These are phyloP conservation scores for Yamadazyma taylorii DNA, from an alignment of 1,139 yeast species.

Conservation along the genomic window DNA sequence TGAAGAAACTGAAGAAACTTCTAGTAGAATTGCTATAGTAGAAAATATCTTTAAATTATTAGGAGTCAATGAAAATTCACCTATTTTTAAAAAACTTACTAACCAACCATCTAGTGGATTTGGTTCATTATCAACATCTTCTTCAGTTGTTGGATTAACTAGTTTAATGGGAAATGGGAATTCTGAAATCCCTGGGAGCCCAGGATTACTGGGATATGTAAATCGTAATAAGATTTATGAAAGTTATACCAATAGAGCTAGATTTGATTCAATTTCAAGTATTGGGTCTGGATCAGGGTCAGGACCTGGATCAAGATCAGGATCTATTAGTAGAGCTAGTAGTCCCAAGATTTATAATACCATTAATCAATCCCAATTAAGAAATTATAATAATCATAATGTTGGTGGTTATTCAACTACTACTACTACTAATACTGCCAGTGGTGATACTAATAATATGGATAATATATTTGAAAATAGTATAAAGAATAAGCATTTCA, in stretches of 20 bases:
- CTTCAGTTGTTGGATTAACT: slow-evolving; percentile 25
- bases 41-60: slow-evolving; percentile 73
- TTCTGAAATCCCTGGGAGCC: slow-evolving; percentile 1
- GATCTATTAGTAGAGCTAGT: slow-evolving; percentile 16
- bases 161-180: slow-evolving; percentile 21
- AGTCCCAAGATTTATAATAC: slow-evolving; percentile 31
- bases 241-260: slow-evolving; percentile 18
- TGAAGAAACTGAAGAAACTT: slow-evolving; percentile 76
- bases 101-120: slow-evolving; percentile 9
- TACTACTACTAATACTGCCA: too few relatives aligned
- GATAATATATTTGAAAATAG: slow-evolving; percentile 9
- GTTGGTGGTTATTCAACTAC: neutral
- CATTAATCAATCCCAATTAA: slow-evolving; percentile 23
- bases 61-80: slow-evolving; percentile 55
- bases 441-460: slow-evolving; percentile 5
- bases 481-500: slow-evolving; percentile 8
- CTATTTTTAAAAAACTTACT: slow-evolving; percentile 11
- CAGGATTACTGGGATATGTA: slow-evolving; percentile 10
- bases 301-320: slow-evolving; percentile 4
- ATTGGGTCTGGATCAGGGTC: slow-evolving; percentile 7
- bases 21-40: slow-evolving; percentile 66
- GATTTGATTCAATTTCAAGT: slow-evolving; percentile 23
- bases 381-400: slow-evolving; percentile 8
- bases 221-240: slow-evolving; percentile 21
- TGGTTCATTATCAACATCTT: slow-evolving; percentile 10